Evolutionary conservation across 2,329 filamentous ascomycete species (phyloP).

Genomic region (Teratosphaeria epicoccoides): DNA sequence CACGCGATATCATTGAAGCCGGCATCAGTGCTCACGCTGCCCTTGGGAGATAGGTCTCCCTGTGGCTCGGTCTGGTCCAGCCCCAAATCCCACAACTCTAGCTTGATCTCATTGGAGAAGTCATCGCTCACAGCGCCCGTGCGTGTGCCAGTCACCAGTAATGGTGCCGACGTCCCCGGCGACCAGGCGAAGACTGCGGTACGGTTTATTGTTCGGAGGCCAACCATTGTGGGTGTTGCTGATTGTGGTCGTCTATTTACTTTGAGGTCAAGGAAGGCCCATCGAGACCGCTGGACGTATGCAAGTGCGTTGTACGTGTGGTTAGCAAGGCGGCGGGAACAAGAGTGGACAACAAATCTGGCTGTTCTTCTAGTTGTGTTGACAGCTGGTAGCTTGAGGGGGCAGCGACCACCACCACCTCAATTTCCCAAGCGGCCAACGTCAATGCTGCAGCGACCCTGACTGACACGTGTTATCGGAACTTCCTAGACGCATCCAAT

Average conservation of each 20-base stretch:
- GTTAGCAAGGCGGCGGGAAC: background rate
- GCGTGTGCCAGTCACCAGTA: constrained; percentile 86
- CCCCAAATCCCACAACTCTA: constrained; percentile 91
- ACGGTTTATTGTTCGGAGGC: constrained; percentile 88
- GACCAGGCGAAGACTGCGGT: constrained; percentile 98
- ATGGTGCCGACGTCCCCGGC: constrained; percentile 63
- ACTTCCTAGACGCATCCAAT: background rate
- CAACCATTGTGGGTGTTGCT: constrained; percentile 61
- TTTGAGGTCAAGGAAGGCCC: background rate
- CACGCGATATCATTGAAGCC: constrained; percentile 97
- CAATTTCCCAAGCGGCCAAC: background rate
- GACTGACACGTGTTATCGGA: constrained; percentile 4
- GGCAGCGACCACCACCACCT: background rate
- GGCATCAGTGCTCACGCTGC: constrained; percentile 76
- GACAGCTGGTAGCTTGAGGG: background rate
- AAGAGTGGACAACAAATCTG: background rate
- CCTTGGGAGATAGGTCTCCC: constrained; percentile 75
- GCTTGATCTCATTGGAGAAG: constrained; percentile 92
- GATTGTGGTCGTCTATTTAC: background rate
- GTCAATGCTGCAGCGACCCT: background rate
- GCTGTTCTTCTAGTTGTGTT: background rate
- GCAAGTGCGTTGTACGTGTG: background rate
- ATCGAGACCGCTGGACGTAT: background rate
- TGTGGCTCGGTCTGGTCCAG: constrained; percentile 66
- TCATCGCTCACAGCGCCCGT: constrained; percentile 93